Conservation (phyloP, 2,329 filamentous ascomycete species). For the Monosporascus sp. region DNA sequence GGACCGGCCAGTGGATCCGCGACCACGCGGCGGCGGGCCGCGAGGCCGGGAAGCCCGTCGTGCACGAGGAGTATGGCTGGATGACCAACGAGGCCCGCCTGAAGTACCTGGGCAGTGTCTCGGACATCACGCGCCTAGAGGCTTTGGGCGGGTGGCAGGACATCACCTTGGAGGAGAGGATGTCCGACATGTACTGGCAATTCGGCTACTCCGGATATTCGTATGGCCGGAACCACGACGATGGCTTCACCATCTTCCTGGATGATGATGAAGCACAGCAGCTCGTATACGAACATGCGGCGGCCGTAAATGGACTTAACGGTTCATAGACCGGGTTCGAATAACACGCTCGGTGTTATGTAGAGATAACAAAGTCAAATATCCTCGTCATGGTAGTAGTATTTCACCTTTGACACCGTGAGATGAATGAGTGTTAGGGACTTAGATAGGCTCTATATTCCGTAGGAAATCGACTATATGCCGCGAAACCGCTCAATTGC, state of each 20-base stretch:
- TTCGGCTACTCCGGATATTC: constrained; percentile 46
- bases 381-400: no score
- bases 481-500: no score
- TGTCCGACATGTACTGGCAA: constrained; percentile 53
- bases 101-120: constrained; percentile 38
- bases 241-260: constrained; percentile 52
- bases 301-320: constrained; percentile 32
- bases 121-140: constrained; percentile 38
- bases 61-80: constrained; percentile 53
- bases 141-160: constrained; percentile 46
- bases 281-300: constrained; percentile 40
- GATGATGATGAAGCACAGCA: constrained; percentile 42
- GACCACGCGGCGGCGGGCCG: constrained; percentile 43
- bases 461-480: no score
- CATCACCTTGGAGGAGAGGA: constrained; percentile 39
- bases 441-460: no score
- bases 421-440: no score
- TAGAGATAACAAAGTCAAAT: no score
- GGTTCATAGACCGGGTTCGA: not conserved
- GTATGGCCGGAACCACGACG: constrained; percentile 49
- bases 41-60: constrained; percentile 43
- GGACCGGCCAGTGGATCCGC: constrained; percentile 50
- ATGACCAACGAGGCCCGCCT: constrained; percentile 42
- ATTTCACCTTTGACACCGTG: no score
- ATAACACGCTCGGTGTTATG: no score